Evolutionary conservation across 2,329 filamentous ascomycete genomes (phyloP).

Genomic region (Cladosporium sp.): DNA sequence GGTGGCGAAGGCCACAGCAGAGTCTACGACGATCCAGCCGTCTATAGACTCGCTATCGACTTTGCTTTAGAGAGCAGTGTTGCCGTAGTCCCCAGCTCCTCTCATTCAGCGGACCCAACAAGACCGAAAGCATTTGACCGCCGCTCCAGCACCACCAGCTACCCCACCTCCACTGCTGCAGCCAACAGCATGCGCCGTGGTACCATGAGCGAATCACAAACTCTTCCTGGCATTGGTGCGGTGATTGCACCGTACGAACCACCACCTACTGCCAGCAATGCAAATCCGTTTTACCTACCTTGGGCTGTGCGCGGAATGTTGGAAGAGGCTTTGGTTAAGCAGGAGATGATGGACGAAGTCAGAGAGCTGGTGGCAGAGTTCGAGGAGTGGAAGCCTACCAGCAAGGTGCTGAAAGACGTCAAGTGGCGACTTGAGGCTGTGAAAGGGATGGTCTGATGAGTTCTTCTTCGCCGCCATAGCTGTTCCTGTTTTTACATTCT

Average conservation of each 20-base stretch:
- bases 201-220: slow-evolving; percentile 26
- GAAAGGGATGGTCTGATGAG: slow-evolving; percentile 69
- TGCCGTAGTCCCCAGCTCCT: slow-evolving; percentile 20
- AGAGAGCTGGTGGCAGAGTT: slow-evolving; percentile 80
- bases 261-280: slow-evolving; percentile 41
- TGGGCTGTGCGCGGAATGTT: slow-evolving; percentile 94
- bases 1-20: slow-evolving; percentile 90
- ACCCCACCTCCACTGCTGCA: slow-evolving; percentile 33
- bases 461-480: background rate
- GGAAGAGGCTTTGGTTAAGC: slow-evolving; percentile 86
- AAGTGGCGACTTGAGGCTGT: slow-evolving; percentile 93
- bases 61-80: slow-evolving; percentile 52
- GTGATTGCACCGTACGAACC: slow-evolving; percentile 46
- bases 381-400: slow-evolving; percentile 88
- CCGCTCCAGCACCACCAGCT: slow-evolving; percentile 32
- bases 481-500: background rate
- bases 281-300: slow-evolving; percentile 87
- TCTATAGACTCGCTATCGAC: slow-evolving; percentile 67
- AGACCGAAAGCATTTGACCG: slow-evolving; percentile 29
- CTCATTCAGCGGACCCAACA: background rate
- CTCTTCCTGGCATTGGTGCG: slow-evolving; percentile 37
- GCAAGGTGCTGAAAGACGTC: slow-evolving; percentile 91
- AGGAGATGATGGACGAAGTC: slow-evolving; percentile 67
- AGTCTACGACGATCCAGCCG: slow-evolving; percentile 83
- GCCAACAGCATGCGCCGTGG: slow-evolving; percentile 41